Base-by-base conservation (phyloP, 768 basidiomycete species). In the Terana coerulea region DNA sequence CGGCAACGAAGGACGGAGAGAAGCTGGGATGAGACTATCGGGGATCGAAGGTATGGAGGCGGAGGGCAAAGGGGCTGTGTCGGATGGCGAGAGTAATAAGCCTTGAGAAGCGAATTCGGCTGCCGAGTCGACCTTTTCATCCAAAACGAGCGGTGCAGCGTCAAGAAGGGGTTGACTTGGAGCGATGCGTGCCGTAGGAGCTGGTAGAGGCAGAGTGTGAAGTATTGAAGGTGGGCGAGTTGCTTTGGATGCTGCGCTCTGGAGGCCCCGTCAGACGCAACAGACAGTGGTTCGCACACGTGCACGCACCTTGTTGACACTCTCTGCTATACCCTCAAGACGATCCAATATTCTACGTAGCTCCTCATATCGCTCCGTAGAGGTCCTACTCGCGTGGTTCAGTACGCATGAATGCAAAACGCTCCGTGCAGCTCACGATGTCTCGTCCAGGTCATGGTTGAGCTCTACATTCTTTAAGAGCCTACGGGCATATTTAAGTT, bases 391-490 rank as follows among this genome's bases (percentile, higher is more conserved):
- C 10, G n/a, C 14, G 19, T n/a, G 35, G 21, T 7, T 40, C 36
- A 37, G 22, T n/a, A 26, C 34, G 33, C 29, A n/a, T 5, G n/a
- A 29, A 1, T n/a, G 33, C 24, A 26, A 9, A 25, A 46, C 44
- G 47, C 31, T 28, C 39, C 15, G 21, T 7, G 22, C 6, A 17
- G 47, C 33, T 36, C 42, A 51, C 15, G 44, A 57, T 47, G 66
- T 49, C 37, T 52, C 49, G 14, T 40, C 36, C 10, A 50, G 73
- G 12, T 67, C 68, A 28, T 72, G 75, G 52, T 78, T 72, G 26
- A 75, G 57, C 55, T 86, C 79, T 15, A 85, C 77, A 53, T 79
- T 81, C 62, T 75, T 75, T 36, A 88, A 56, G 50, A 88, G 65
- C 53, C 72, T 71, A 45, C 75, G 68, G 0, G 84, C 85, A 61